phyloP scores from a whole-genome alignment of 768 basidiomycete genomes.

The Trametes coccinea region DNA sequence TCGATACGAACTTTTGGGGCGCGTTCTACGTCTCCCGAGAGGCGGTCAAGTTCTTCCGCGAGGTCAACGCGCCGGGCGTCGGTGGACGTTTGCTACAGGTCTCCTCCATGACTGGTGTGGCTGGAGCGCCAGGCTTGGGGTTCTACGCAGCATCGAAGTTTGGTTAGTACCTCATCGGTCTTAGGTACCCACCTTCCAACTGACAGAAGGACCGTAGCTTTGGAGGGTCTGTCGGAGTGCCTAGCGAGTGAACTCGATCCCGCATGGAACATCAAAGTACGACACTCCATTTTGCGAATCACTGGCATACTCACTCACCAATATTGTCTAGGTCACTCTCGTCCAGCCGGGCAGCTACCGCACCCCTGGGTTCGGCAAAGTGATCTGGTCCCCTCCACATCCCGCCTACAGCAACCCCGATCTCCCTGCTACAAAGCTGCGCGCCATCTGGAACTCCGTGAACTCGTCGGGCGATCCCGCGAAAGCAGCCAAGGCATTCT shows the following conservation, averaged over 20 bases:
- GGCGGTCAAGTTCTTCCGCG: constrained; percentile 38
- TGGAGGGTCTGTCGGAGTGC: constrained; percentile 31
- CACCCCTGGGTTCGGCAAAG: not conserved
- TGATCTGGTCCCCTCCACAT: constrained; percentile 7
- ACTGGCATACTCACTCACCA: not conserved
- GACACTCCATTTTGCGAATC: too few species aligned
- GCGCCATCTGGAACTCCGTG: not conserved
- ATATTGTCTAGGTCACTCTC: constrained; percentile 19
- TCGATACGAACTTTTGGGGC: constrained; percentile 34
- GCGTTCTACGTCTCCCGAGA: constrained; percentile 32
- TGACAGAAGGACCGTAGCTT: constrained; percentile 21
- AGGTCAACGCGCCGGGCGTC: constrained; percentile 36
- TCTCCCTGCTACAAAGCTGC: not conserved
- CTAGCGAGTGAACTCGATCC: constrained; percentile 36
- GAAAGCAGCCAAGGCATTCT: constrained; percentile 25
- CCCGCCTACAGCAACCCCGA: constrained; percentile 21
- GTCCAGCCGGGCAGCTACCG: constrained; percentile 21
- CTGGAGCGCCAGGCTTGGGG: constrained; percentile 11
- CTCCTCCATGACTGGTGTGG: constrained; percentile 31
- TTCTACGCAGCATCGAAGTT: constrained; percentile 15
- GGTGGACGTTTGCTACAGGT: constrained; percentile 39
- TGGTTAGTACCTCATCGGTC: not conserved
- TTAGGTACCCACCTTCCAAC: too few species aligned
- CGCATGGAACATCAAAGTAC: constrained; percentile 38
- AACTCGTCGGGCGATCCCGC: constrained; percentile 17